Base-by-base conservation (phyloP, 1,284 basidiomycete genomes). In the Lignosus rhinocerotis region DNA sequence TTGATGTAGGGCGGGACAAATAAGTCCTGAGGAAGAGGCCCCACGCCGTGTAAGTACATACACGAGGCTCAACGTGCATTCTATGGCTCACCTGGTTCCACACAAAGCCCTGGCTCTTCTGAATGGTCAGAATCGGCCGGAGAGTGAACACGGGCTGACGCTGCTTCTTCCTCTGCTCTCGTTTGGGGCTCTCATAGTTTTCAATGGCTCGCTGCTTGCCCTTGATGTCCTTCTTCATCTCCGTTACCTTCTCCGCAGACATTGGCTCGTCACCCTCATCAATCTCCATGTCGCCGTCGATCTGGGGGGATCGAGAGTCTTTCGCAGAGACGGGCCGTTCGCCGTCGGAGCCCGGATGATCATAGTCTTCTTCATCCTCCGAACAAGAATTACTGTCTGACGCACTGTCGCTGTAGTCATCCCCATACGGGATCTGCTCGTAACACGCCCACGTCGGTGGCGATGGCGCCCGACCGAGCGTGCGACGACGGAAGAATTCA, bases 1-100 rank as follows among this genome's bases (percentile, higher is more conserved):
- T 92, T 92, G 76, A 91, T 90, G 66, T 92, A 92, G 10, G 90
- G 88, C 21, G 90, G 90, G 16, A 92, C 85, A 66, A 92, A 92
- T 17, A 92, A 77, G 66, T 92, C 90, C 89, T 92, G 52, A 19
- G 36, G 36, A 56, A 53, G 48, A 63, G 39, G 56, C 14, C 53
- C 53, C 30, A 58, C 38, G 25, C 42, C 34, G 39, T 30, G 58
- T 19, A 19, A 54, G 32, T 42, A 47, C 43, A 50, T 21, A 44
- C 44, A 42, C 33, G 34, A 17, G 12, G 30, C 6, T 56, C 52
- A 41, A 30, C 45, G 50, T 21, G 32, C n/a, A 14, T 33, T 9
- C 21, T 14, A 52, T 48, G 21, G 74, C 81, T 47, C 59, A 89
- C 89, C 80, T 92, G 90, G 68, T 92, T 92, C 90, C 90, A 92